Percentiles rank a stretch among this genome's conserved stretches.
Evolutionary conservation across 768 basidiomycete species (phyloP).

Genomic region (Calocybe cyanea): DNA sequence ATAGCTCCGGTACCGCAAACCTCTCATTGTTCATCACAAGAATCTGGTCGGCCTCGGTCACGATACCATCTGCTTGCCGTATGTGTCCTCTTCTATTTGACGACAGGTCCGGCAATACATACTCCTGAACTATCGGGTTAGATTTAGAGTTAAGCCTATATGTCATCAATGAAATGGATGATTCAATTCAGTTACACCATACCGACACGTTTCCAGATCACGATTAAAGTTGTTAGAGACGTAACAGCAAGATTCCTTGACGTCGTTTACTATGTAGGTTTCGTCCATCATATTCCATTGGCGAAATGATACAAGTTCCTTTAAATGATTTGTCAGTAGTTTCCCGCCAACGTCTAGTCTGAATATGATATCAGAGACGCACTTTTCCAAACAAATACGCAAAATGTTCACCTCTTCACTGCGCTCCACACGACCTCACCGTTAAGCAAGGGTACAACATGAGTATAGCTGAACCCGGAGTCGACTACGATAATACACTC

Average conservation of each 20-base stretch:
- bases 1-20: constrained; percentile 87
- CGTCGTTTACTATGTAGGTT: constrained; percentile 88
- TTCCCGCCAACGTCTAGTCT: constrained; percentile 97
- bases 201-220: constrained; percentile 82
- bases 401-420: constrained; percentile 65
- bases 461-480: constrained; percentile 92
- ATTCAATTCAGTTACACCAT: constrained; percentile 23
- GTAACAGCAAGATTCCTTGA: constrained; percentile 89
- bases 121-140: constrained; percentile 80
- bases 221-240: constrained; percentile 67
- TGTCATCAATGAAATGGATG: constrained; percentile 15
- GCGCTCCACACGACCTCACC: constrained; percentile 75
- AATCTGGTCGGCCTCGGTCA: constrained; percentile 60
- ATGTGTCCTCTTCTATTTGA: constrained; percentile 58
- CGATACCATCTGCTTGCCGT: constrained; percentile 47
- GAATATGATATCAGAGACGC: constrained; percentile 14
- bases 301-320: constrained; percentile 89
- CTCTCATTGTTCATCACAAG: constrained; percentile 89
- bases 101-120: constrained; percentile 86
- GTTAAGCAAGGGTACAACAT: constrained; percentile 79
- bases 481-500: constrained; percentile 85
- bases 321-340: constrained; percentile 91
- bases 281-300: constrained; percentile 99
- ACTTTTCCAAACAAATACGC: constrained; percentile 7
- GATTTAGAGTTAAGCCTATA: constrained; percentile 48